Evolutionary conservation across 2,329 filamentous ascomycete species (phyloP).

Genomic region (Diaporthe ampelina): DNA sequence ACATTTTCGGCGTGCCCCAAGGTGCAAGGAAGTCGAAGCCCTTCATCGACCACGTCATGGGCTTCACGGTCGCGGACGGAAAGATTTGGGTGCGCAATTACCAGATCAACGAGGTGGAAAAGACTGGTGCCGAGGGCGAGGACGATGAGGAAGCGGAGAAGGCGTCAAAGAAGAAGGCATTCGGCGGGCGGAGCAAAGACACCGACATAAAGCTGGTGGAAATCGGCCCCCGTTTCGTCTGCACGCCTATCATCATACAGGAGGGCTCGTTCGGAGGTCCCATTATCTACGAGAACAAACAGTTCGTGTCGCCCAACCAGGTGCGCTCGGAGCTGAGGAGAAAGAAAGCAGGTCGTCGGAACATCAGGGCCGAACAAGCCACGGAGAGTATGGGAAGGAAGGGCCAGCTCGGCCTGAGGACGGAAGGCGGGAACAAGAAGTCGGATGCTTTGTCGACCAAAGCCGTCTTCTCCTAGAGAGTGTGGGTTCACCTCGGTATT

Average conservation of each 20-base stretch:
- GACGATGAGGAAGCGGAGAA: constrained; percentile 59
- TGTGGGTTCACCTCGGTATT: constrained; percentile 36
- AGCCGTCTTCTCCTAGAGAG: constrained; percentile 77
- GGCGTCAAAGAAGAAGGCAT: constrained; percentile 53
- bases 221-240: constrained; percentile 92
- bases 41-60: constrained; percentile 95
- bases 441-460: constrained; percentile 81
- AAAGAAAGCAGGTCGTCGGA: constrained; percentile 83
- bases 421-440: constrained; percentile 70
- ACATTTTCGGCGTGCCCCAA: constrained; percentile 93
- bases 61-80: constrained; percentile 89
- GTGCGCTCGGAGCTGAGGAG: constrained; percentile 84
- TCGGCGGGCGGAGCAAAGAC: constrained; percentile 64
- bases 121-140: constrained; percentile 60
- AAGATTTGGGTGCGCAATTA: constrained; percentile 98
- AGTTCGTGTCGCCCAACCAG: constrained; percentile 97
- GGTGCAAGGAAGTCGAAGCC: constrained; percentile 92
- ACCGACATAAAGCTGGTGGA: constrained; percentile 89
- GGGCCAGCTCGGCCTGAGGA: constrained; percentile 81
- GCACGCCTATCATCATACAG: constrained; percentile 94
- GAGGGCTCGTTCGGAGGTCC: constrained; percentile 96
- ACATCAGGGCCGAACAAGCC: constrained; percentile 79
- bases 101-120: constrained; percentile 88
- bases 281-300: constrained; percentile 98
- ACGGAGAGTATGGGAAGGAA: constrained; percentile 81